Percentiles rank a stretch among this genome's conserved stretches.
Evolutionary conservation across 169 alveolate species (phyloP).

Genomic region (Eimeria nieschulzi): DNA sequence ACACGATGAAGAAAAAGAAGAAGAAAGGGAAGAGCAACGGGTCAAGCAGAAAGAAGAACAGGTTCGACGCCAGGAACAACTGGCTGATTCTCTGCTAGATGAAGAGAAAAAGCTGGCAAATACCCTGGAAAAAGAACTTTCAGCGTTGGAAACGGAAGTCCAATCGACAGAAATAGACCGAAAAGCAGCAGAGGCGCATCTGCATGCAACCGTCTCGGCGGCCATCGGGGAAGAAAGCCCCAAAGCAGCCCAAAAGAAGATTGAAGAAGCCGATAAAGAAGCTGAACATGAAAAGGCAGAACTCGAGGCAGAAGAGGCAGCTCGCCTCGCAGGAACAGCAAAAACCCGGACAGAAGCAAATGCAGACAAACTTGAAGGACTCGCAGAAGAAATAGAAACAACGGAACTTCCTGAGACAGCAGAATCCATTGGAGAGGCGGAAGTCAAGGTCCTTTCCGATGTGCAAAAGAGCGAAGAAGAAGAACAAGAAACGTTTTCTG

Average conservation of each 20-base stretch:
- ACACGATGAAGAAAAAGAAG: background rate
- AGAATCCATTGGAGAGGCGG: constrained; percentile 10
- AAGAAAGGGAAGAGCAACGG: background rate
- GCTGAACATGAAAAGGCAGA: constrained; percentile 24
- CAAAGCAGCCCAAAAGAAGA: background rate
- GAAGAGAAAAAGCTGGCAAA: constrained; percentile 14
- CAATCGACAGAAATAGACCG: constrained; percentile 15
- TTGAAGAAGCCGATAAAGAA: constrained; percentile 2
- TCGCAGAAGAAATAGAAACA: background rate
- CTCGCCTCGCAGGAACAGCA: constrained; percentile 7
- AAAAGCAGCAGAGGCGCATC: constrained; percentile 19
- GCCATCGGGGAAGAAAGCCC: background rate
- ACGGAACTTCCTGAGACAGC: background rate
- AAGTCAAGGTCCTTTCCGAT: constrained; percentile 15
- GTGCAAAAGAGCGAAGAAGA: constrained; percentile 15
- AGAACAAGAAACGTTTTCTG: constrained; percentile 12
- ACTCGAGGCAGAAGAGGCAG: background rate
- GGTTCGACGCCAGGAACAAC: constrained; percentile 5
- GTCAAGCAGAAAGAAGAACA: background rate
- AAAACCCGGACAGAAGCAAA: background rate
- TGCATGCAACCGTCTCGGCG: background rate
- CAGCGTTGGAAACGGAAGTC: constrained; percentile 34
- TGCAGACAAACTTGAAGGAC: background rate
- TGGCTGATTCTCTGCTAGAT: background rate
- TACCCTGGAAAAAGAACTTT: constrained; percentile 12